Evolutionary conservation across 2,329 filamentous ascomycete species (phyloP), one percentile per base, ranked within the genome.

Genomic region (Xylariomycetidae sp.): DNA sequence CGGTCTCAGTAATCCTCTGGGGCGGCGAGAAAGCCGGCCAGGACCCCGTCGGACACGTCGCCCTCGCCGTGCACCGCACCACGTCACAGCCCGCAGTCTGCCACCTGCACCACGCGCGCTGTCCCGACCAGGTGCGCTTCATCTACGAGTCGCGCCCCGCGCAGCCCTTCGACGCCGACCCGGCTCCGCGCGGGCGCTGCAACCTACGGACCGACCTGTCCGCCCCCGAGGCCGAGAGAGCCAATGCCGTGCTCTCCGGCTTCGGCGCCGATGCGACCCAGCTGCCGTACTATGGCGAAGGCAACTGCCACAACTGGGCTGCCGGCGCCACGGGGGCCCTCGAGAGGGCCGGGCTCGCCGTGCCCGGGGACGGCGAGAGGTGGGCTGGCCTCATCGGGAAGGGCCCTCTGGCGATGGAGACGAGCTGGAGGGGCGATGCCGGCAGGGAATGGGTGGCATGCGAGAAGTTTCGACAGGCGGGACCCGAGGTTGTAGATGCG

Each of bases 1-100:
- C 33, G 4, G 16, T 36, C 15, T 36, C 33, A 13, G 28, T 36
- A n/a, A 13, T 36, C 16, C 19, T 36, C 20, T 36, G 28, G 33
- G 33, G 33, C 16, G 33, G 33, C 28, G 33, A 36, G 20, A 36
- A 36, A 16, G 20, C 20, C 19, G 20, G 11, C 20, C 27, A 36
- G 11, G 33, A 36, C 16, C 33, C 33, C 11, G 5, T 19, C 3
- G 33, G 5, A 7, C 33, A 35, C 15, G 14, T 35, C 5, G 33
- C 26, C 11, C 11, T 35, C 7, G 33, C 26, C 8, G 26, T 30
- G 8, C 33, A 35, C 27, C n/a, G n/a, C 11, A 25, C 9, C 20
- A 16, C 18, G 10, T 17, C 33, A 11, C 33, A 35, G 26, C 33
- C 33, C 26, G 19, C 7, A 16, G 12, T 16, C 10, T 35, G 33